These are phyloP conservation scores for Phlegmacium glaucopus DNA, from an alignment of 768 basidiomycete species.

Conservation along the genomic window DNA sequence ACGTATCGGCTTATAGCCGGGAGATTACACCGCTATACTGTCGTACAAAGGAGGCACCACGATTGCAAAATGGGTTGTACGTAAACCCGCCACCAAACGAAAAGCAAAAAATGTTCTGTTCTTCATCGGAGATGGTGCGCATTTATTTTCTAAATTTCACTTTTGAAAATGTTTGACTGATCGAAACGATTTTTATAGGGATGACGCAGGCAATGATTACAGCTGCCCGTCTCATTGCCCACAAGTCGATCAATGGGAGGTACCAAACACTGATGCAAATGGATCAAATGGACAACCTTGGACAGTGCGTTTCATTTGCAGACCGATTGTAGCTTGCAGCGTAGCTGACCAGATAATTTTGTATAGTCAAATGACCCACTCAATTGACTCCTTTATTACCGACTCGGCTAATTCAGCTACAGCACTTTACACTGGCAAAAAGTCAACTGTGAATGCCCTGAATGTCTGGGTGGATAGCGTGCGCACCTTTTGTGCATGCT, in stretches of 20 bases:
- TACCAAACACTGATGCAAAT: constrained; percentile 47
- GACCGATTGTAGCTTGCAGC: neutral
- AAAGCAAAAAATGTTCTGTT: constrained; percentile 42
- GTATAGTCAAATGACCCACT: constrained; percentile 44
- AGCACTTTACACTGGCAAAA: constrained; percentile 43
- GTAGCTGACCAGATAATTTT: neutral
- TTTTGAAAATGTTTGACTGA: neutral
- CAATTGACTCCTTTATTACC: constrained; percentile 44
- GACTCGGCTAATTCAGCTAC: constrained; percentile 47
- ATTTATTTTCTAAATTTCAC: neutral
- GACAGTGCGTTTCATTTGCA: constrained; percentile 29
- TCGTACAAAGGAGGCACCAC: constrained; percentile 33
- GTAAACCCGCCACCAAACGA: constrained; percentile 28
- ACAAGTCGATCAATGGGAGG: constrained; percentile 44
- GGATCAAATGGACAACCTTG: constrained; percentile 43
- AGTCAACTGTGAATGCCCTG: constrained; percentile 38
- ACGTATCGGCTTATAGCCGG: constrained; percentile 23
- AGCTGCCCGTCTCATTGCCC: constrained; percentile 40
- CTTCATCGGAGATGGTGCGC: constrained; percentile 44
- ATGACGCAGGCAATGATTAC: constrained; percentile 50
- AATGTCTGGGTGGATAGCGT: constrained; percentile 43
- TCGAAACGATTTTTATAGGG: constrained; percentile 19
- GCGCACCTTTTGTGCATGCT: constrained; percentile 15
- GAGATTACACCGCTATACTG: constrained; percentile 36
- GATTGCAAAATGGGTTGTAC: constrained; percentile 37